Conservation (phyloP, 768 basidiomycete genomes). For the Auriscalpium microsporum region DNA sequence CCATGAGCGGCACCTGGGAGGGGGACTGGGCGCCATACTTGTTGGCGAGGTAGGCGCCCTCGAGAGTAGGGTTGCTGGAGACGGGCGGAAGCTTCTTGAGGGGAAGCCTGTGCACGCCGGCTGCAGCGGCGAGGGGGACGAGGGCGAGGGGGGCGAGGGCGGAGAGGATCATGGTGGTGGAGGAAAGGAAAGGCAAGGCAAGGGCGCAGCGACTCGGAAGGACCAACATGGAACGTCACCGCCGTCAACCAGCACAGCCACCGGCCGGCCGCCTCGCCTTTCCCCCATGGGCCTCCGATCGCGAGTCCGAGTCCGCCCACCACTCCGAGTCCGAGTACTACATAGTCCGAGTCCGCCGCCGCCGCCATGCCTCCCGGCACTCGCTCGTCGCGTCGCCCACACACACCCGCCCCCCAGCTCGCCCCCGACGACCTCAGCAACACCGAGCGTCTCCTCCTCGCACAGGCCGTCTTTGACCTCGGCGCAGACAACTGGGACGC, state of each 20-base stretch:
- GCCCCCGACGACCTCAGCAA: slow-evolving; percentile 18
- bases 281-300: not conserved
- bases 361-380: not conserved
- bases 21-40: slow-evolving; percentile 72
- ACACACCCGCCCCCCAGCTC: slow-evolving; percentile 1
- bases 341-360: too few relatives aligned
- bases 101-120: slow-evolving; percentile 75
- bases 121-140: slow-evolving; percentile 40
- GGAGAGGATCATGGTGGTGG: slow-evolving; percentile 36
- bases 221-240: not conserved
- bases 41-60: slow-evolving; percentile 82
- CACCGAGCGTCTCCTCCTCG: slow-evolving; percentile 70
- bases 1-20: slow-evolving; percentile 53
- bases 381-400: slow-evolving; percentile 7
- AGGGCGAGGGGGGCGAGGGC: slow-evolving; percentile 32
- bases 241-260: not conserved
- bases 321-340: too few relatives aligned
- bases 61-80: slow-evolving; percentile 54
- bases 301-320: too few relatives aligned
- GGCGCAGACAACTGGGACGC: slow-evolving; percentile 62
- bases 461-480: slow-evolving; percentile 81
- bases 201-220: not conserved
- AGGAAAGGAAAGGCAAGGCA: slow-evolving; percentile 3
- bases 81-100: slow-evolving; percentile 73
- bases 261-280: not conserved